Percentiles rank a stretch among this genome's conserved stretches.
Evolutionary conservation across 2,329 filamentous ascomycete species (phyloP).

Genomic region (Colletotrichum kahawae): DNA sequence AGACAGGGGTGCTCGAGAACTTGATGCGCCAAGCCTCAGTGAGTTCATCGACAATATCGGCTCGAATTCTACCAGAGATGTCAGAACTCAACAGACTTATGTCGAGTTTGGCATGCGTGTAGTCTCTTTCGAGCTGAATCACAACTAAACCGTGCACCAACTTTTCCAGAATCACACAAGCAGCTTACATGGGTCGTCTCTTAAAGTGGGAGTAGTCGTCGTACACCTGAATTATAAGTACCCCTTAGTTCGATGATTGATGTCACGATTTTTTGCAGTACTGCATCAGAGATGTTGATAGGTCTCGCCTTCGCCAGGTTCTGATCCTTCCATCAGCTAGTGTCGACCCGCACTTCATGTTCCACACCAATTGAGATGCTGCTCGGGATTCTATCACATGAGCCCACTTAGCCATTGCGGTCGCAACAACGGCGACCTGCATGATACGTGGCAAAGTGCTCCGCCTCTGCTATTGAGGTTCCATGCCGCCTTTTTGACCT

Average conservation of each 20-base stretch:
- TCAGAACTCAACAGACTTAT: not conserved
- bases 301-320: not conserved
- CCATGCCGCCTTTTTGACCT: too few relatives aligned
- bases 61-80: rapidly evolving
- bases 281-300: not conserved
- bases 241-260: not conserved
- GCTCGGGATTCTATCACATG: not conserved
- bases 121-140: not conserved
- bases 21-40: not conserved
- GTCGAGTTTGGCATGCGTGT: not conserved
- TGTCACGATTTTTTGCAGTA: not conserved
- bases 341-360: not conserved
- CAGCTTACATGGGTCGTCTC: rapidly evolving
- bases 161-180: not conserved
- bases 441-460: not conserved
- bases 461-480: too few relatives aligned
- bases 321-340: not conserved
- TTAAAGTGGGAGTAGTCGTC: rapidly evolving
- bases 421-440: not conserved
- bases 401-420: not conserved
- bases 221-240: rapidly evolving
- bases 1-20: not conserved
- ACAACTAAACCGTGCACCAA: rapidly evolving
- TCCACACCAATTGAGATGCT: not conserved
- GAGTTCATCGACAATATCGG: not conserved